Base-by-base conservation (phyloP, 139 green algal species). In the Axilococcus clingmanii region DNA sequence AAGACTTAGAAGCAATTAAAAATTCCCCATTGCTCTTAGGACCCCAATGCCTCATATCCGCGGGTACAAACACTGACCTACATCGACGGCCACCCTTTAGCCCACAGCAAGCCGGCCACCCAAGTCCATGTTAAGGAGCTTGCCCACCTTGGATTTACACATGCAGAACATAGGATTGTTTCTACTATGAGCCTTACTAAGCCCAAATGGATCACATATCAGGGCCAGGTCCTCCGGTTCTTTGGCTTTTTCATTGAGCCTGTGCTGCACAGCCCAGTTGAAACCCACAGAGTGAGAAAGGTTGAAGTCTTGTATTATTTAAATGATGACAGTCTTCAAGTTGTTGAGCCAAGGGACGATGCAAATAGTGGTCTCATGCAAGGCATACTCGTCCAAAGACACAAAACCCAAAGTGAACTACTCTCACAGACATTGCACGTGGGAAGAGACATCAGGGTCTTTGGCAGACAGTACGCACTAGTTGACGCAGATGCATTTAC, bases 301-400 rank as follows among this genome's bases (percentile, higher is more conserved):
- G 75, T 91, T 24, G 63, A 86, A 20, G 57, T 97, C 7, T 81
- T 86, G 56, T 87, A 86, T 61, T 96, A 94, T 65, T 60, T 94
- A 7, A 81, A 89, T 65, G 83, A 97, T 56, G 85, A 84, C 58
- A 83, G 59, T 48, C 78, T 93, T 50, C 76, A 95, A 42, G 74
- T 96, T 3, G 70, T 63, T 1, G 86, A 97, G 76, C 85, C 85
- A 2, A 76, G 33, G 12, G 76, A 44, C 12, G 38, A 19, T 43
- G n/a, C 12, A 16, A 5, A 27, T 17, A 5, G 17, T 17, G 5
- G 5, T 16, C 5, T 22, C 7, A 17, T 40, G 6, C 19, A 41
- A 17, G 55, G 41, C 7, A 5, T 40, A 28, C 52, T 29, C 5
- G 9, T 37, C 17, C 11, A 54, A 7, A 7, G 46, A 54, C 14